These are phyloP conservation scores for Penstemon newberryi DNA, from an alignment of 257 asterid species.

Conservation along the genomic window DNA sequence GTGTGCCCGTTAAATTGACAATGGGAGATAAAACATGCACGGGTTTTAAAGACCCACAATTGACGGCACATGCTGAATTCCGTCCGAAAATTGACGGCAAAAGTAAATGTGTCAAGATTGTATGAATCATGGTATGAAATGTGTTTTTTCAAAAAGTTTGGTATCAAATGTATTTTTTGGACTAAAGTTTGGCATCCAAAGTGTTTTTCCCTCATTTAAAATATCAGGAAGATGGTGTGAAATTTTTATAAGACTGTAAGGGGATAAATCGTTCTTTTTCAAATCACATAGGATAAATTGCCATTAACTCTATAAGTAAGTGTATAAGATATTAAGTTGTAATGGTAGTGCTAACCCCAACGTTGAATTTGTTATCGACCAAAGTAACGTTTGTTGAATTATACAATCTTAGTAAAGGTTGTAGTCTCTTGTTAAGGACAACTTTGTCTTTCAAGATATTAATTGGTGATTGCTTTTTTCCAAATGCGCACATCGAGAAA, in stretches of 20 bases:
- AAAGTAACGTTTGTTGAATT: conserved; percentile 58
- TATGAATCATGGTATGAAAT: too few relatives aligned
- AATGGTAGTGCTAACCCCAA: conserved; percentile 55
- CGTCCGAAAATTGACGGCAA: too few relatives aligned
- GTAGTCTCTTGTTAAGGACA: conserved; percentile 43
- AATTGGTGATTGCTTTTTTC: conserved; percentile 79
- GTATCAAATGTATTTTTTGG: too few relatives aligned
- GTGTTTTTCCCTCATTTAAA: too few relatives aligned
- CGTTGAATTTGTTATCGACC: conserved; percentile 68
- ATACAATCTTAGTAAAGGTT: conserved; percentile 60
- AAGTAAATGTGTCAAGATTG: too few relatives aligned
- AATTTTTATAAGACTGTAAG: neutral
- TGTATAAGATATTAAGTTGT: neutral
- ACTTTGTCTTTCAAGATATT: conserved; percentile 45
- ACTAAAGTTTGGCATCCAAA: too few relatives aligned
- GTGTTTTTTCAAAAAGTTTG: too few relatives aligned
- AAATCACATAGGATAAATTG: too few relatives aligned
- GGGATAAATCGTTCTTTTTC: neutral
- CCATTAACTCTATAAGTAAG: neutral
- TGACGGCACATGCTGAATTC: too few relatives aligned
- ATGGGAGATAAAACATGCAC: too few relatives aligned
- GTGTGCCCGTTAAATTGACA: too few relatives aligned
- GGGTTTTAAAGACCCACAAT: too few relatives aligned
- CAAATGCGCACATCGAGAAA: conserved; percentile 62
- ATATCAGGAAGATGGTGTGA: neutral